phyloP scores from a whole-genome alignment of 305 asterid species.

The Solanum aculeatissimum region DNA sequence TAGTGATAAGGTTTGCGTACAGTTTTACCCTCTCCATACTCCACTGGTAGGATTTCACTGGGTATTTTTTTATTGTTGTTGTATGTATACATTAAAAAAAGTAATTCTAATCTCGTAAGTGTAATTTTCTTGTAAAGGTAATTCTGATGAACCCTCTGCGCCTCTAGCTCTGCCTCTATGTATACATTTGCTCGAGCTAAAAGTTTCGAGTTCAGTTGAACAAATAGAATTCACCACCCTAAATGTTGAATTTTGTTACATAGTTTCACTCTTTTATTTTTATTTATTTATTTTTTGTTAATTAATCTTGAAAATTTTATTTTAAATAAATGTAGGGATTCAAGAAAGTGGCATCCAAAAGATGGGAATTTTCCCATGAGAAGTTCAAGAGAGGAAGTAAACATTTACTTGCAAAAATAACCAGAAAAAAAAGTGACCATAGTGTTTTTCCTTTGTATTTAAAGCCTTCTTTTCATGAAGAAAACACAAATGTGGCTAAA shows the following conservation, averaged over 20 bases:
- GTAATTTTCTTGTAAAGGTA: too few species aligned
- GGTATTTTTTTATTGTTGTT: too few species aligned
- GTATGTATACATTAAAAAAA: too few species aligned
- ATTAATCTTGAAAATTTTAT: background rate
- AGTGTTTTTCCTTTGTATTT: conserved; percentile 41
- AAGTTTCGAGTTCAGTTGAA: background rate
- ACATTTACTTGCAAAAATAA: conserved; percentile 37
- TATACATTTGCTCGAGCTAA: too few species aligned
- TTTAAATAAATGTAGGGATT: conserved; percentile 23
- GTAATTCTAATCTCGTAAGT: too few species aligned
- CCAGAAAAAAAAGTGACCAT: conserved; percentile 39
- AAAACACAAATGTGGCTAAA: background rate
- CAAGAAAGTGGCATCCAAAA: conserved; percentile 44
- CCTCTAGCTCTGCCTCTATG: too few species aligned
- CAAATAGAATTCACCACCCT: background rate
- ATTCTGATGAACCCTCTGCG: too few species aligned
- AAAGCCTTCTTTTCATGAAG: conserved; percentile 16
- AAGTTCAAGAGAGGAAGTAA: conserved; percentile 38
- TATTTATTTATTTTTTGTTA: background rate
- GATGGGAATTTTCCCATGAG: conserved; percentile 64
- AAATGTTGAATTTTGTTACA: background rate
- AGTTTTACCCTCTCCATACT: too few species aligned
- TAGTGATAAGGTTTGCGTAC: too few species aligned
- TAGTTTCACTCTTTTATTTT: background rate
- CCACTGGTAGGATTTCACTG: too few species aligned